These are phyloP conservation scores for Xylariaceae sp. DNA, from an alignment of 2,329 filamentous ascomycete species.

Conservation along the genomic window DNA sequence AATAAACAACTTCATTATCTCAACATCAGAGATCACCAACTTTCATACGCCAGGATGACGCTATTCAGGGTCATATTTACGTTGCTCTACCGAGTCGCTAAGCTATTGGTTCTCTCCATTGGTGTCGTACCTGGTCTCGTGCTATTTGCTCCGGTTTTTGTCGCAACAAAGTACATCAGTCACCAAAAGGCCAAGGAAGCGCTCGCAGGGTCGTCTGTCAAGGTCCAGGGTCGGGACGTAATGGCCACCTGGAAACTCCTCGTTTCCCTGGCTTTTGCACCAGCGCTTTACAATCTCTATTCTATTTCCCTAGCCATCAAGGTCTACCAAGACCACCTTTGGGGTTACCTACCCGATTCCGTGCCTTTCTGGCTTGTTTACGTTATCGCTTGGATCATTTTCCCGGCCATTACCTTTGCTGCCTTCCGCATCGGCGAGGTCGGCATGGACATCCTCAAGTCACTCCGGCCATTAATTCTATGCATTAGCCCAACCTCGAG, in stretches of 20 bases:
- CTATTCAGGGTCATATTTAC: conserved; percentile 76
- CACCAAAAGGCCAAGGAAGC: conserved; percentile 83
- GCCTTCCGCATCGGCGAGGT: conserved; percentile 94
- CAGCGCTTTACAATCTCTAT: conserved; percentile 83
- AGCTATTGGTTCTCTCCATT: conserved; percentile 77
- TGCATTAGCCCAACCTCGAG: conserved; percentile 84
- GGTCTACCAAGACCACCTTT: conserved; percentile 81
- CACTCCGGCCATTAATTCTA: conserved; percentile 83
- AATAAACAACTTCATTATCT: conserved; percentile 86
- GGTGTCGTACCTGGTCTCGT: conserved; percentile 86
- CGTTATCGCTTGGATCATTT: conserved; percentile 76
- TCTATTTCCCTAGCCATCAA: conserved; percentile 76
- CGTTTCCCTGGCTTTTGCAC: conserved; percentile 83
- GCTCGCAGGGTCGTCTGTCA: conserved; percentile 84
- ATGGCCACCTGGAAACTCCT: conserved; percentile 95
- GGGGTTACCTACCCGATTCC: conserved; percentile 80
- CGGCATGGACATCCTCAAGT: conserved; percentile 99
- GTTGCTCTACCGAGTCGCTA: conserved; percentile 79
- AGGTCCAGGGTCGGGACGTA: conserved; percentile 86
- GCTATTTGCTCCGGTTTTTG: conserved; percentile 88
- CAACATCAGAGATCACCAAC: conserved; percentile 90
- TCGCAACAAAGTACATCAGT: conserved; percentile 82
- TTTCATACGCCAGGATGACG: conserved; percentile 87
- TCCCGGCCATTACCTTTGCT: conserved; percentile 88
- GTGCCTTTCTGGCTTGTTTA: conserved; percentile 82